These are phyloP conservation scores for Melampsora larici-populina DNA, from an alignment of 1,284 basidiomycete genomes.

Conservation along the genomic window DNA sequence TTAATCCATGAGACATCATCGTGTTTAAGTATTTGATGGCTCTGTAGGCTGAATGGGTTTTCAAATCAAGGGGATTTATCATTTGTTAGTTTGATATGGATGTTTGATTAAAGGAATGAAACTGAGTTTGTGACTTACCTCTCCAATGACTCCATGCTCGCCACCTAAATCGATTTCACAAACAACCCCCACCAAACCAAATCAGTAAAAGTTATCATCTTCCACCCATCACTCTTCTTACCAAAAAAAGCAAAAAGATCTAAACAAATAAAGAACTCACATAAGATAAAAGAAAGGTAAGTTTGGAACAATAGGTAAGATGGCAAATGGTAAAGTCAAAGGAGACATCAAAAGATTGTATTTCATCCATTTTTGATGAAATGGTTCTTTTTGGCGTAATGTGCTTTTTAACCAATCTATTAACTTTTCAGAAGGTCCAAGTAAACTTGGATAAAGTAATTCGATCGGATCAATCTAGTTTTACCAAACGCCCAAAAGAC, in stretches of 20 bases:
- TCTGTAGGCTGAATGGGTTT: too few species aligned
- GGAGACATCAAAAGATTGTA: constrained; percentile 19
- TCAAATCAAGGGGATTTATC: too few species aligned
- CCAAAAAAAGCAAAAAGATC: too few species aligned
- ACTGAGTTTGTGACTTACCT: too few species aligned
- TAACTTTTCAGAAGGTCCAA: background rate
- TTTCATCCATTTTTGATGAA: constrained; percentile 37
- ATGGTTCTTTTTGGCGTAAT: constrained; percentile 9
- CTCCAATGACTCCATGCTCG: constrained; percentile 37
- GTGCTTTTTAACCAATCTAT: background rate
- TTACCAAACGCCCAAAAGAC: too few species aligned
- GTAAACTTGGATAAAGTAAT: constrained; percentile 10
- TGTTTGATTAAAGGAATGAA: too few species aligned
- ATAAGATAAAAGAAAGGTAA: constrained; percentile 32
- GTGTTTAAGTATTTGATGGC: too few species aligned
- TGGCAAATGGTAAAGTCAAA: constrained; percentile 21
- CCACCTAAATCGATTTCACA: constrained; percentile 9
- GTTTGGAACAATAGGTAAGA: constrained; percentile 24
- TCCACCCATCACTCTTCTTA: too few species aligned
- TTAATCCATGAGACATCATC: too few species aligned
- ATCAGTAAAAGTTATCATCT: too few species aligned
- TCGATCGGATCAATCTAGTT: constrained; percentile 1
- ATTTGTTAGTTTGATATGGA: too few species aligned
- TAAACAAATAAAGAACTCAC: constrained; percentile 11
- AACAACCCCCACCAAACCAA: too few species aligned